Base-by-base conservation (phyloP, 495 filamentous ascomycete genomes). In the Penicillium manginii region DNA sequence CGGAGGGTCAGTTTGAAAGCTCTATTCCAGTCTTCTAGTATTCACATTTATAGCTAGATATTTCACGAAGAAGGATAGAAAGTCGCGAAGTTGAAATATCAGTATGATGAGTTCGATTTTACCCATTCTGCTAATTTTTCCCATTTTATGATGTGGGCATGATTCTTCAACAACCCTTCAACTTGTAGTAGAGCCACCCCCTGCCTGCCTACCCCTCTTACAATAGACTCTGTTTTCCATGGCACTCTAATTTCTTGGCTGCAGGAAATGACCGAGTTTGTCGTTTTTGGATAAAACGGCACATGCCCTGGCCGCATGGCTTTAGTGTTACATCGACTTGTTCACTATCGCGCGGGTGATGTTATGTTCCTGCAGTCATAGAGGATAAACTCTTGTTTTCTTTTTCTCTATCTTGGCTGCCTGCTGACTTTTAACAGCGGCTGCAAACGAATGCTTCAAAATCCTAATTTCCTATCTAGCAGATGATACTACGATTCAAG, bases 251-350 rank as follows among this genome's bases (percentile, higher is more conserved):
- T 43, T 43, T 43, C 40, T 43, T 18, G 40, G 40, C 15, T n/a
- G n/a, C n/a, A 17, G 40, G 6, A n/a, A 43, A 9, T 8, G 15
- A 43, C 40, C 15, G 40, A n/a, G 40, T n/a, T 43, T 5, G 3
- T n/a, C n/a, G 15, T 43, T 7, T n/a, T 19, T 43, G 40, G 12
- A 43, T 43, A 32, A n/a, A 17, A 52, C 49, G 58, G 61, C 63
- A 69, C 63, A 63, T 64, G 63, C 50, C 31, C 53, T 42, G 56
- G 58, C 59, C 66, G 63, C 66, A 66, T 69, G 66, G 66, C 10
- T 17, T 43, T 14, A 42, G 47, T 60, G 64, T 67, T 62, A 67
- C 66, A 64, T 64, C 57, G 54, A 45, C 39, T 29, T 29, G 26
- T 8, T 29, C 26, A 29, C 55, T 29, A 51, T 53, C 47, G 49